A percentile compares a stretch with the other conserved stretches of the same genome.
Evolutionary conservation across 371 early-diverging fungal genomes (phyloP).

Genomic region (Apophysomyces sp.): DNA sequence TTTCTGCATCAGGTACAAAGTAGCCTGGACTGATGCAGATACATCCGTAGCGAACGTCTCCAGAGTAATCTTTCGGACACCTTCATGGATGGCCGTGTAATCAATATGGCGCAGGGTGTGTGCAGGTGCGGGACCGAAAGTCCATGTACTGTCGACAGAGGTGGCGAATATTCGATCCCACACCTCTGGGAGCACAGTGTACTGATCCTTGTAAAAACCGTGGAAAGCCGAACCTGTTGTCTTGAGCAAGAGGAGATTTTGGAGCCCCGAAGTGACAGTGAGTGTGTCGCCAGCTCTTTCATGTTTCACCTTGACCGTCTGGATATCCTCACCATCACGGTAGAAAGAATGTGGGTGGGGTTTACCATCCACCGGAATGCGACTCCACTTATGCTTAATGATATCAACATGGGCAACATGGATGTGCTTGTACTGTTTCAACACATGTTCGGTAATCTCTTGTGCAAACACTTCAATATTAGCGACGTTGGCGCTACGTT

Average conservation of each 20-base stretch:
- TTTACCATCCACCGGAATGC: constrained; percentile 67
- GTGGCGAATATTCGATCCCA: constrained; percentile 86
- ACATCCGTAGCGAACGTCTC: constrained; percentile 72
- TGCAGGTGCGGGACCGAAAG: constrained; percentile 39
- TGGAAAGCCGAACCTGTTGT: constrained; percentile 84
- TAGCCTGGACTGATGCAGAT: constrained; percentile 75
- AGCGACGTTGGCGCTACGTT: constrained; percentile 67
- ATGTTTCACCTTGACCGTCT: constrained; percentile 60
- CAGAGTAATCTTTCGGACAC: constrained; percentile 60
- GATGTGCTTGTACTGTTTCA: constrained; percentile 73
- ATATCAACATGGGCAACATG: constrained; percentile 70
- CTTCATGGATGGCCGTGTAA: constrained; percentile 60
- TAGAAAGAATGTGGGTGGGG: constrained; percentile 79
- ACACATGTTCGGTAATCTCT: constrained; percentile 69
- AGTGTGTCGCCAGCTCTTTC: constrained; percentile 54
- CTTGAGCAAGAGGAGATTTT: constrained; percentile 69
- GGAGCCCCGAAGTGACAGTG: constrained; percentile 60
- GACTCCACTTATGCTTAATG: constrained; percentile 76
- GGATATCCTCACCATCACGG: constrained; percentile 77
- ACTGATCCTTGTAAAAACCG: constrained; percentile 74
- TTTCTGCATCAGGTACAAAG: constrained; percentile 71
- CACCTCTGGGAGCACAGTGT: constrained; percentile 73
- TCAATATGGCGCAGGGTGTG: constrained; percentile 46
- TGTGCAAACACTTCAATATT: constrained; percentile 75
- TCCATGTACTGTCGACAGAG: constrained; percentile 72